Evolutionary conservation across 805 yeast species (phyloP), one percentile per base, ranked within the genome.

Genomic region (Sugiyamaella chiloensis): DNA sequence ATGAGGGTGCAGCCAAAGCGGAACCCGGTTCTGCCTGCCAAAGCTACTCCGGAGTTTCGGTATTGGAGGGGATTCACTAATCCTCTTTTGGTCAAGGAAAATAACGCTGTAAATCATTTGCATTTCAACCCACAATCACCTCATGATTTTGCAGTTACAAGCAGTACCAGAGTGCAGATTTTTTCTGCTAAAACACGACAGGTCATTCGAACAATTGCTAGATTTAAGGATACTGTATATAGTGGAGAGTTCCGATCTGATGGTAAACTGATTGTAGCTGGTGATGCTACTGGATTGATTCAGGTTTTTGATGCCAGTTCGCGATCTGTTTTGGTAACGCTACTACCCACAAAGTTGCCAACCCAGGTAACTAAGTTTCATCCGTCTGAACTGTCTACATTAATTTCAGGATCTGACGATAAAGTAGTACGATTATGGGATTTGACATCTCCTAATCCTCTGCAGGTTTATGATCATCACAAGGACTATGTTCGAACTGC

Each of bases 281-380:
- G 96, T 59, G 99, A 93, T 69, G 96, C 96, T 11, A 80, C 93
- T 2, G 99, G 99, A 16, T 65, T 87, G 48, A 95, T 93, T 11
- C 95, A 95, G 53, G 82, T 90, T 7, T 91, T 86, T 62, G 97
- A 93, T 65, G 81, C 95, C 26, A 72, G 77, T 47, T 89, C 95
- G 36, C 74, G 95, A 57, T 81, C 87, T 19, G 71, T 89, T 19
- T 72, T 91, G 48, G 86, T 91, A 30, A 81, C 93, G 19, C 73
- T 93, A 42, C 79, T 80, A 47, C 96, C 97, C 4, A 82, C 95
- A 0, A 69, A 84, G 3, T 90, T 87, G 65, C 91, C 98, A 11
- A 85, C 95, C 0, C 97, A 87, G 62, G 96, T 91, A 16, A 89
- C 96, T 2, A 87, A 87, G 64, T 93, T 93, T 67, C 95, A 90